Conservation (phyloP, 257 asterid species). For the Misopates orontium region DNA sequence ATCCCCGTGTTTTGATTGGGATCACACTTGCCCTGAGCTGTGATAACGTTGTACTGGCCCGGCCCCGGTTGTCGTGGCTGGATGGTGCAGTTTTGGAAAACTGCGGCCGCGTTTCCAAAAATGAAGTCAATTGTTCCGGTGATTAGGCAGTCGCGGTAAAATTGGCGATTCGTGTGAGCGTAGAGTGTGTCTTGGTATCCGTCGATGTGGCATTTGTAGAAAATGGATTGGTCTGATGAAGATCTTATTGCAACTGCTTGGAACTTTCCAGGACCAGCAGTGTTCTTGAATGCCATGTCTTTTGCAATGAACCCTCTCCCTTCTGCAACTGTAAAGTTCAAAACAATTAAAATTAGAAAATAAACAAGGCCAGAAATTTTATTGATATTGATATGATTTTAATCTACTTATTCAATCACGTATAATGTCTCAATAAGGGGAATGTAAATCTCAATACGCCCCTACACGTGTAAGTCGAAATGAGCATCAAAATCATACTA, state of each 20-base stretch:
- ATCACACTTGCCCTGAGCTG: slow-evolving; percentile 43
- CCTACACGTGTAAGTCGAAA: too few relatives aligned
- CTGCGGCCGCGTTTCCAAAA: slow-evolving; percentile 41
- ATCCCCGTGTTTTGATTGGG: slow-evolving; percentile 42
- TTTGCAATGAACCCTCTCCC: slow-evolving; percentile 40
- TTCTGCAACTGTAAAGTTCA: slow-evolving; percentile 28
- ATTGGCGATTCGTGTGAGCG: slow-evolving; percentile 42
- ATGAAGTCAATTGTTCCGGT: slow-evolving; percentile 41
- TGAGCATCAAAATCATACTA: too few relatives aligned
- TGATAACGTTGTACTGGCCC: slow-evolving; percentile 35
- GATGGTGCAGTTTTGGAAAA: slow-evolving; percentile 37
- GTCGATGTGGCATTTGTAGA: slow-evolving; percentile 34
- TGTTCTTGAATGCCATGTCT: slow-evolving; percentile 40
- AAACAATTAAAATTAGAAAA: too few relatives aligned
- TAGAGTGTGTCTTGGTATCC: slow-evolving; percentile 43
- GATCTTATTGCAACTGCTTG: slow-evolving; percentile 40
- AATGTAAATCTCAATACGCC: too few relatives aligned
- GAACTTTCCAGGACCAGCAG: slow-evolving; percentile 35
- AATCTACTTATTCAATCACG: too few relatives aligned
- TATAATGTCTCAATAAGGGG: too few relatives aligned
- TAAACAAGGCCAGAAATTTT: too few relatives aligned
- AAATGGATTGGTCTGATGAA: slow-evolving; percentile 33
- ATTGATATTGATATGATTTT: too few relatives aligned
- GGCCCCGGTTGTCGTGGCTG: slow-evolving; percentile 29
- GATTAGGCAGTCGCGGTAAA: slow-evolving; percentile 28